Conservation (phyloP, 1,284 basidiomycete species). For the Neonothopanus nambi region DNA sequence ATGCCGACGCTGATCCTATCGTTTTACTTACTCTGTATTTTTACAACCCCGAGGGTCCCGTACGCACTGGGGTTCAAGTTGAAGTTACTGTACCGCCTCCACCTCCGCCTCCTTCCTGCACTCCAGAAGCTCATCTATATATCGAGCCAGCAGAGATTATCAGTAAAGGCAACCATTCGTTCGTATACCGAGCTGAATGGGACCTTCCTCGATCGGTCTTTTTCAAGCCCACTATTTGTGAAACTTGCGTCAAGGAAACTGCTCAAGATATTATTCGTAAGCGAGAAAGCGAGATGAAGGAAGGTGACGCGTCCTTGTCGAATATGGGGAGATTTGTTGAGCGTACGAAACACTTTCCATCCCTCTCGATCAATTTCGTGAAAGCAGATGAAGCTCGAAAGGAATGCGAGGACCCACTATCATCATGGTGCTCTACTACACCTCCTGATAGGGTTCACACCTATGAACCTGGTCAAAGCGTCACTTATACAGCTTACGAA, state of each 20-base stretch:
- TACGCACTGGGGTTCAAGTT: not conserved
- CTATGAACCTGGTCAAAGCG: no score
- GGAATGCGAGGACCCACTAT: no score
- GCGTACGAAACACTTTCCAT: no score
- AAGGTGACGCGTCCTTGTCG: no score
- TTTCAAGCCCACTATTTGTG: no score
- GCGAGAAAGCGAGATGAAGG: not conserved
- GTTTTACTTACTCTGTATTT: not conserved
- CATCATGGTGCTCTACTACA: no score
- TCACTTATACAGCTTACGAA: not conserved
- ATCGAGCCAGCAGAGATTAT: constrained; percentile 18
- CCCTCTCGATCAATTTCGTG: no score
- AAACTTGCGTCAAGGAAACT: not conserved
- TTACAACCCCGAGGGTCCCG: not conserved
- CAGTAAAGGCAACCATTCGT: constrained; percentile 25
- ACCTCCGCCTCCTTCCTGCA: constrained; percentile 6
- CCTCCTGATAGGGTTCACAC: no score
- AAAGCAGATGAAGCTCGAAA: no score
- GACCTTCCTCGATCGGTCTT: constrained; percentile 24
- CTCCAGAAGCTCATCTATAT: no score
- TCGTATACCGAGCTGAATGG: constrained; percentile 24
- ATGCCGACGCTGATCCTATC: not conserved
- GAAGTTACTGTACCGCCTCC: constrained; percentile 12
- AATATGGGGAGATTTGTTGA: no score
- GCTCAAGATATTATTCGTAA: not conserved